phyloP scores from a whole-genome alignment of 305 asterid genomes.

The Fraxinus albicans region DNA sequence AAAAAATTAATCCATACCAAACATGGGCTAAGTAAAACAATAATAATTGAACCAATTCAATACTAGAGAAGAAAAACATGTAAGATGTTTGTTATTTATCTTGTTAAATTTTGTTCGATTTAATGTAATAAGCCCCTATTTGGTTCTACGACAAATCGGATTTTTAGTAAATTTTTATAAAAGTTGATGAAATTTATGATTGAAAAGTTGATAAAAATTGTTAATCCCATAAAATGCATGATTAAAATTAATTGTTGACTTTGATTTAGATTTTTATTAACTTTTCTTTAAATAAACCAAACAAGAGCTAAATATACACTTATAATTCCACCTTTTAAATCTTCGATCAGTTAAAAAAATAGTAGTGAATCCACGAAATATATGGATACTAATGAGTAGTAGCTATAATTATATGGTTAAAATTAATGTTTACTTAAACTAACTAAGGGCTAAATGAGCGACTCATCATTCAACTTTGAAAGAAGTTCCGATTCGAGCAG shows the following conservation, averaged over 20 bases:
- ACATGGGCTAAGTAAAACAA: conserved; percentile 2
- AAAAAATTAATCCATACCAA: too few species aligned
- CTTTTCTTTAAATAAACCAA: neutral
- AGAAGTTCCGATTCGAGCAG: neutral
- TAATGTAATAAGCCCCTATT: neutral
- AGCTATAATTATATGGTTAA: too few species aligned
- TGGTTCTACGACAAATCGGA: neutral
- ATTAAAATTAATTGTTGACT: too few species aligned
- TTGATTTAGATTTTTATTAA: too few species aligned
- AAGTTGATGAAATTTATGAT: too few species aligned
- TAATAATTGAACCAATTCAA: neutral
- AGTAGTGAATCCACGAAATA: neutral
- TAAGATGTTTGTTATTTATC: neutral
- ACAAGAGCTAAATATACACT: neutral
- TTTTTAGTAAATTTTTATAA: too few species aligned
- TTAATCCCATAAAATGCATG: too few species aligned
- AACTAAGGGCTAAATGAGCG: neutral
- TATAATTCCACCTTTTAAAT: neutral
- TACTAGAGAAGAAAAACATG: neutral
- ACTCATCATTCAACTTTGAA: neutral
- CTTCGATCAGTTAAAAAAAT: neutral
- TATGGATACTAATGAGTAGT: too few species aligned
- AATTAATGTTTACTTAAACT: neutral
- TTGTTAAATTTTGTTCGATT: neutral
- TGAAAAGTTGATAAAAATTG: too few species aligned